Evolutionary conservation across 495 filamentous ascomycete genomes (phyloP).

Genomic region (Aspergillus nanangensis): DNA sequence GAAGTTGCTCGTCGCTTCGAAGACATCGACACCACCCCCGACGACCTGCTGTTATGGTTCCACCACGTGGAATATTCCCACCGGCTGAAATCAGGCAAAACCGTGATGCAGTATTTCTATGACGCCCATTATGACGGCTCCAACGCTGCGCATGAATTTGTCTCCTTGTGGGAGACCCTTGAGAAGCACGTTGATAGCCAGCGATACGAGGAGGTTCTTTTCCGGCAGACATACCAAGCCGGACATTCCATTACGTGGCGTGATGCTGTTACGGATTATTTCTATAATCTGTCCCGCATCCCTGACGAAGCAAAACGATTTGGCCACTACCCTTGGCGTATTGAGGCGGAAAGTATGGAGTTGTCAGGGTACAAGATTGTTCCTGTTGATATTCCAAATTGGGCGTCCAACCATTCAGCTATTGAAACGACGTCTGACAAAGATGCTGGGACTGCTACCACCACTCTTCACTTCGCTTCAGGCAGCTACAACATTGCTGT

Average conservation of each 20-base stretch:
- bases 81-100: constrained; percentile 57
- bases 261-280: constrained; percentile 59
- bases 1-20: constrained; percentile 56
- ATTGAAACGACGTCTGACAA: constrained; percentile 46
- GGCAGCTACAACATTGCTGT: constrained; percentile 61
- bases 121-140: constrained; percentile 66
- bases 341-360: constrained; percentile 62
- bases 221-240: constrained; percentile 58
- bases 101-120: constrained; percentile 75
- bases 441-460: constrained; percentile 44
- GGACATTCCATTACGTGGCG: constrained; percentile 69
- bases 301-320: constrained; percentile 51
- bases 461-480: constrained; percentile 38
- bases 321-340: constrained; percentile 53
- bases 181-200: constrained; percentile 54
- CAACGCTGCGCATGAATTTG: constrained; percentile 54
- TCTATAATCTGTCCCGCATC: constrained; percentile 53
- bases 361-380: constrained; percentile 49
- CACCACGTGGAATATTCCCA: constrained; percentile 70
- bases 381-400: constrained; percentile 49
- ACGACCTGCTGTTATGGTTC: constrained; percentile 70
- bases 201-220: constrained; percentile 54
- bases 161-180: constrained; percentile 48
- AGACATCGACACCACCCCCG: constrained; percentile 58
- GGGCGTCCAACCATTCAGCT: constrained; percentile 44